Conservation (phyloP, 2,329 filamentous ascomycete genomes). For the Paramyrothecium roridum region DNA sequence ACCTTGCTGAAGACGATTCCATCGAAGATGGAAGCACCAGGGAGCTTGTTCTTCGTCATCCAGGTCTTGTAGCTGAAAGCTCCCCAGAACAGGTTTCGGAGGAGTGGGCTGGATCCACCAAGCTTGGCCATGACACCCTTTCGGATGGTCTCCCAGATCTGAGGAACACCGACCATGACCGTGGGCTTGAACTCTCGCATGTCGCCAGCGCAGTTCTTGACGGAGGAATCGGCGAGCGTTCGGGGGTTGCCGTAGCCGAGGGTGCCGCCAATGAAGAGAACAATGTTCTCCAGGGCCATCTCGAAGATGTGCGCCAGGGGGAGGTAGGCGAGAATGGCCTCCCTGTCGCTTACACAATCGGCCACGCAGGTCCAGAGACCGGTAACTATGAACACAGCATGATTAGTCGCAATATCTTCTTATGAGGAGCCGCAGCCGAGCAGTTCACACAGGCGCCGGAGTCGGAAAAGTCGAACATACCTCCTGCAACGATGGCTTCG, state of each 20-base stretch:
- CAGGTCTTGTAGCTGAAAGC: constrained; percentile 58
- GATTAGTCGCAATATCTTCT: background rate
- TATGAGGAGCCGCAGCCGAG: background rate
- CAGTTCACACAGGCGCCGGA: constrained; percentile 7
- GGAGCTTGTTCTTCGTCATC: constrained; percentile 56
- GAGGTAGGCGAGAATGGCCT: constrained; percentile 84
- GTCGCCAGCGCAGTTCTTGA: constrained; percentile 88
- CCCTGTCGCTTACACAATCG: constrained; percentile 71
- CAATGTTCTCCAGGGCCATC: constrained; percentile 91
- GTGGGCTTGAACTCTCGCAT: constrained; percentile 90
- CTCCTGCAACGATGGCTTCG: constrained; percentile 71
- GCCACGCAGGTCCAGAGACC: constrained; percentile 78
- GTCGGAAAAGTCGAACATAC: constrained; percentile 34
- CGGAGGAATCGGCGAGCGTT: constrained; percentile 80
- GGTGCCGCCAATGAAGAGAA: constrained; percentile 83
- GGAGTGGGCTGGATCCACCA: constrained; percentile 65
- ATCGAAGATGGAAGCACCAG: constrained; percentile 70
- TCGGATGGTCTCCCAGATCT: constrained; percentile 95
- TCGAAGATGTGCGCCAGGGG: constrained; percentile 96
- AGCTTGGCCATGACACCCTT: constrained; percentile 88
- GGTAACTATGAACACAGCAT: constrained; percentile 48
- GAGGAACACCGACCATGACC: constrained; percentile 89
- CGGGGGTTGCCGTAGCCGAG: constrained; percentile 91
- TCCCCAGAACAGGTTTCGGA: constrained; percentile 74
- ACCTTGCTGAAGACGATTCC: constrained; percentile 87